These are phyloP conservation scores for Hymenoscyphus linearis DNA, from an alignment of 2,329 filamentous ascomycete genomes.

Conservation along the genomic window DNA sequence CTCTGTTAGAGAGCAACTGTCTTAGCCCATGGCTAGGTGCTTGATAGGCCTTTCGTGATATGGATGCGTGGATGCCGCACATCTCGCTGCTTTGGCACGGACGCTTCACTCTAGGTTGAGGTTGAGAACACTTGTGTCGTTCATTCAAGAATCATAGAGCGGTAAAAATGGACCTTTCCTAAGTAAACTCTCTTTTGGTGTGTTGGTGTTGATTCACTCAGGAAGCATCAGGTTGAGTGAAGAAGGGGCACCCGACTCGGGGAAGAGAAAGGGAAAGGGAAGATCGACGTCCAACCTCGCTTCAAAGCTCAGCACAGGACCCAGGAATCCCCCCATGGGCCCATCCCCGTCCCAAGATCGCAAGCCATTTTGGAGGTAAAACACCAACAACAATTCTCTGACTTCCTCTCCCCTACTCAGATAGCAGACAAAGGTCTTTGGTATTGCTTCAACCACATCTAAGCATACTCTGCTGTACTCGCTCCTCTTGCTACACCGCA, in stretches of 20 bases:
- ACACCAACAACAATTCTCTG: not conserved
- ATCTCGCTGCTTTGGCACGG: conserved; percentile 34
- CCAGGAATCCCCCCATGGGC: not conserved
- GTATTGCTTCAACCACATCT: not conserved
- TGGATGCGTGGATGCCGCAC: conserved; percentile 56
- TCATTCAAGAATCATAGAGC: not conserved
- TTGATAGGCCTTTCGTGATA: conserved; percentile 36
- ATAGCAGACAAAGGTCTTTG: not conserved
- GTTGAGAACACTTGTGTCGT: no score
- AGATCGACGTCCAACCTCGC: conserved; percentile 4
- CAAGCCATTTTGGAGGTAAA: conserved; percentile 4
- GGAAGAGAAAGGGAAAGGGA: not conserved
- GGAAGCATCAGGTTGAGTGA: not conserved
- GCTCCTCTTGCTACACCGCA: not conserved
- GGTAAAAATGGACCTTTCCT: not conserved
- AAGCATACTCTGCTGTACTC: not conserved
- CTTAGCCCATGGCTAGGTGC: conserved; percentile 36
- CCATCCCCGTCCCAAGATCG: not conserved
- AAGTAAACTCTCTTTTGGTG: not conserved
- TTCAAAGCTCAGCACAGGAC: conserved; percentile 3
- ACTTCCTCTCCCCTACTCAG: not conserved
- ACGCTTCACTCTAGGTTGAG: not conserved
- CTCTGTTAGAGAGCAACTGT: conserved; percentile 47
- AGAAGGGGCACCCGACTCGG: not conserved
- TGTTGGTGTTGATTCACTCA: not conserved